Evolutionary conservation across 1,284 basidiomycete species (phyloP), one percentile per base, ranked within the genome.

Genomic region (Sporisorium scitamineum): DNA sequence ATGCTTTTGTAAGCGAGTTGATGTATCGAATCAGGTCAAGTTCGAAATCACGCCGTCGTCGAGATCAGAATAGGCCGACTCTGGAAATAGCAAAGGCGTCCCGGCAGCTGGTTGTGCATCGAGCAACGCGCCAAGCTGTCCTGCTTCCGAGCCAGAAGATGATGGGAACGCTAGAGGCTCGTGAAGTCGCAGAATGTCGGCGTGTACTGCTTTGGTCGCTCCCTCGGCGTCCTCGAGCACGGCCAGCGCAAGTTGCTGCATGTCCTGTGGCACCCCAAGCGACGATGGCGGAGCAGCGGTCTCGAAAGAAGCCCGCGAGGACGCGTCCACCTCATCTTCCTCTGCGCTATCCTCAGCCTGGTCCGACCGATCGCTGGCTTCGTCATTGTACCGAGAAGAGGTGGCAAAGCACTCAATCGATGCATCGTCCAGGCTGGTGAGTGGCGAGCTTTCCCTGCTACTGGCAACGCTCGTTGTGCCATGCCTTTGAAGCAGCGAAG

Each of bases 221-320:
- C 11, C 53, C 6, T 42, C 53, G 37, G 52, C 29, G 9, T 57
- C 57, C 18, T 61, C 61, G 22, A 70, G 39, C 1, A 70, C 61
- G 3, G 61, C 61, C 3, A 61, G 48, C 5, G 68, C 68, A n/a
- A 70, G 44, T 34, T 65, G 68, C 54, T 65, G 68, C 68, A 70
- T 64, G 31, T 64, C 44, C n/a, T 65, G 68, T 34, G 68, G 57
- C 34, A 48, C 53, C 4, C 37, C 29, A 2, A 68, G 44, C 20
- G 54, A 48, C 2, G 62, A 16, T 10, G 51, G 20, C 4, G 60
- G 6, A 9, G 37, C 44, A n/a, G 45, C 32, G 18, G 24, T 20
- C 18, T 34, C 55, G 14, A 39, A n/a, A 20, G 44, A 47, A 7
- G 20, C 55, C 22, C 39, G 55, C 18, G 22, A 34, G 26, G 44